phyloP scores from a whole-genome alignment of 257 asterid species.

The Solanum medicagineum region DNA sequence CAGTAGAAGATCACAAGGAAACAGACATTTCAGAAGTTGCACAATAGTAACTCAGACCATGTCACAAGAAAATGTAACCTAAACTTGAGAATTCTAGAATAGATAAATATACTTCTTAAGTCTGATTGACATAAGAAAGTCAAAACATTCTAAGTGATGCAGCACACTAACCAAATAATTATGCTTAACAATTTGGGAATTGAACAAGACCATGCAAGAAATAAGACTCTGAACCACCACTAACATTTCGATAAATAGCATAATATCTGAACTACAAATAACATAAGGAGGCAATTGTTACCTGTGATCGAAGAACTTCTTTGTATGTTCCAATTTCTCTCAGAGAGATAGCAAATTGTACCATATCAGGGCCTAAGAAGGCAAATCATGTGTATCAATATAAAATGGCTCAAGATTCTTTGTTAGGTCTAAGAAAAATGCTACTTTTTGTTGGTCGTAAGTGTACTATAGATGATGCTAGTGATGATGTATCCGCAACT shows the following conservation, averaged over 20 bases:
- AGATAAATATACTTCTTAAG: not conserved
- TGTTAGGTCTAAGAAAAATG: not conserved
- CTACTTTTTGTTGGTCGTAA: not conserved
- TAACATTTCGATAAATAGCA: not conserved
- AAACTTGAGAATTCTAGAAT: not conserved
- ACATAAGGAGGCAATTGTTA: slow-evolving; percentile 10
- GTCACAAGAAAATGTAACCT: not conserved
- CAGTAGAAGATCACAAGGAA: slow-evolving; percentile 1
- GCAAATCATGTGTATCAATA: not conserved
- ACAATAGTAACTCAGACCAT: not conserved
- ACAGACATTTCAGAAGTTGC: not conserved
- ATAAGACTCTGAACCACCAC: not conserved
- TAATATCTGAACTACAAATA: not conserved
- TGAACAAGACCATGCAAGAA: not conserved
- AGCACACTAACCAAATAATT: not conserved
- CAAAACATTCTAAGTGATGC: not conserved
- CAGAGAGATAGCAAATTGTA: slow-evolving; percentile 67
- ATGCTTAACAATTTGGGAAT: not conserved
- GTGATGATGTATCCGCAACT: not conserved
- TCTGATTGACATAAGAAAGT: not conserved
- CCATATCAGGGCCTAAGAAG: slow-evolving; percentile 81
- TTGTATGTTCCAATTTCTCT: slow-evolving; percentile 89
- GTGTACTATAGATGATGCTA: not conserved
- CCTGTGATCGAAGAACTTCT: slow-evolving; percentile 93
- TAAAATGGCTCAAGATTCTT: not conserved